Base-by-base conservation (phyloP, 768 basidiomycete species). In the Leccinum variicolor region DNA sequence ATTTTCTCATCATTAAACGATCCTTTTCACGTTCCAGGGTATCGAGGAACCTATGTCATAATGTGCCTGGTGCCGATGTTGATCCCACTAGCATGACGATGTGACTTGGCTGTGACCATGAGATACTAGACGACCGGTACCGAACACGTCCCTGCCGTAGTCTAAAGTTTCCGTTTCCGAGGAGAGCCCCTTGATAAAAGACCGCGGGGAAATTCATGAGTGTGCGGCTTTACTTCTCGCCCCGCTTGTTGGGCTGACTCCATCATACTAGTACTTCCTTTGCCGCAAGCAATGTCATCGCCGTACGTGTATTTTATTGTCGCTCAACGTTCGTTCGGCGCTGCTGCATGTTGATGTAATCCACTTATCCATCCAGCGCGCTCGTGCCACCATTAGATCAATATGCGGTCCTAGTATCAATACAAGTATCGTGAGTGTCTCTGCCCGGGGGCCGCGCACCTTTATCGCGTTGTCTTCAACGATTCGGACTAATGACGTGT, bases 401-500 rank as follows among this genome's bases (percentile, higher is more conserved):
- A 50, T 43, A 53, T 46, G 31, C 36, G 21, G 25, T 57, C 29
- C 26, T 50, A 17, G 59, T 58, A 19, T 26, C 52, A 50, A 39
- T 53, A 34, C 39, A 60, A n/a, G 33, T 60, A 2, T 58, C 56
- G 59, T 60, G 39, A 58, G 59, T 53, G n/a, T 26, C 21, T 41
- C 5, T 5, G 29, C 29, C 28, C 28, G 9, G 10, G 28, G 28
- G 5, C 13, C 19, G 13, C 28, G 26, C 39, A 53, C 36, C 6
- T 14, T 7, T 31, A 7, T 3, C 13, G 21, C 9, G 28, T n/a
- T 11, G 15, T 29, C 7, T 21, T 14, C 21, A 28, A 29, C 15
- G 8, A 33, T 33, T 29, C 9, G 28, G 34, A 36, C 15, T 11
- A 39, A 7, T 55, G 49, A 52, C 8, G 2, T 19, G 52, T 23